A percentile compares a stretch with the other conserved stretches of the same genome.
Conservation (phyloP, 805 yeast genomes). For the Kodamaea hsintzibuensis region DNA sequence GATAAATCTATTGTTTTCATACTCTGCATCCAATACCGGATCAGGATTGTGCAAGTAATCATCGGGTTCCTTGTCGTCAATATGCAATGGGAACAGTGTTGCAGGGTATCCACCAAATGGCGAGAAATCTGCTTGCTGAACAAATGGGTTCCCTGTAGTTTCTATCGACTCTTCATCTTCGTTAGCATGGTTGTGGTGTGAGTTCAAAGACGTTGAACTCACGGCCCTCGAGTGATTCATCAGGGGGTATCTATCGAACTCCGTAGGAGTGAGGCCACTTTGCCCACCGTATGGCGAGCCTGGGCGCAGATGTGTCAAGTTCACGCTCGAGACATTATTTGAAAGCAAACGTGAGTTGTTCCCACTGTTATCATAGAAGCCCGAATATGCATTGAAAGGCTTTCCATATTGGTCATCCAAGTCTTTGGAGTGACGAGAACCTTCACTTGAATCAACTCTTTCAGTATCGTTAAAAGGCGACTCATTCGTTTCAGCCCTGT, state of each 20-base stretch:
- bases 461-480: not conserved
- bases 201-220: conserved; percentile 14
- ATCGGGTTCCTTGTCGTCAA: conserved; percentile 93
- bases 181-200: conserved; percentile 5
- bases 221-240: conserved; percentile 15
- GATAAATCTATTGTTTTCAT: conserved; percentile 67
- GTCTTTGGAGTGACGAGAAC: conserved; percentile 12
- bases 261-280: conserved; percentile 12
- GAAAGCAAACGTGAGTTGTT: conserved; percentile 41
- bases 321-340: conserved; percentile 8
- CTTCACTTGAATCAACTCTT: not conserved
- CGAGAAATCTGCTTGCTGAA: conserved; percentile 61
- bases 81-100: conserved; percentile 80
- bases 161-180: conserved; percentile 16
- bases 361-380: conserved; percentile 19
- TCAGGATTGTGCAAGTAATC: conserved; percentile 96
- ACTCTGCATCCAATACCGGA: conserved; percentile 86
- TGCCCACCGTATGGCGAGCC: conserved; percentile 5
- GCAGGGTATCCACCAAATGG: conserved; percentile 99
- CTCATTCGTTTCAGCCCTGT: not conserved
- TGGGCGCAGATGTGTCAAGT: not conserved
- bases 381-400: conserved; percentile 42
- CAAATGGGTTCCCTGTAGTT: conserved; percentile 29
- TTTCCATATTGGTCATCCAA: conserved; percentile 26
- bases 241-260: conserved; percentile 20